Conservation (phyloP, 805 yeast species). For the Wickerhamomyces pijperi region DNA sequence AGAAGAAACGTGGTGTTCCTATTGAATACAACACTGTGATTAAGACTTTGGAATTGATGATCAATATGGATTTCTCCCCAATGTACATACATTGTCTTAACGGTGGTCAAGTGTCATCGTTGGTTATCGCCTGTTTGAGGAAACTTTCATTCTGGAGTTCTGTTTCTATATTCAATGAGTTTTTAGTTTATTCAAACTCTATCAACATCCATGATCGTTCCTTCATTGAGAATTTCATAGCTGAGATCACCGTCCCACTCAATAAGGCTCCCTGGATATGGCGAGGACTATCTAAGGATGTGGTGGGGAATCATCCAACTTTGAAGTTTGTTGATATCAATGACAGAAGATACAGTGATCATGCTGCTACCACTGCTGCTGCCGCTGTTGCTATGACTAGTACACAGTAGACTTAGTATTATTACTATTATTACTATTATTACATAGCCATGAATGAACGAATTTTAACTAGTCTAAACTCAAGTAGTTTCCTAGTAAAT, state of each 20-base stretch:
- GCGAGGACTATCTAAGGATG: slow-evolving; percentile 18
- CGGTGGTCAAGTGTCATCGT: slow-evolving; percentile 80
- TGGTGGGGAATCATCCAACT: slow-evolving; percentile 18
- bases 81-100: slow-evolving; percentile 78
- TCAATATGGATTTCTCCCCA: slow-evolving; percentile 53
- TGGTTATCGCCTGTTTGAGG: slow-evolving; percentile 78
- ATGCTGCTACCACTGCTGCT: too few species aligned
- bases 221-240: slow-evolving; percentile 73
- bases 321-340: slow-evolving; percentile 8
- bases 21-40: slow-evolving; percentile 54
- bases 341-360: slow-evolving; percentile 2
- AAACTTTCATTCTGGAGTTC: slow-evolving; percentile 82
- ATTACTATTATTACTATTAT: too few species aligned
- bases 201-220: slow-evolving; percentile 73
- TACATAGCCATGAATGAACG: too few species aligned
- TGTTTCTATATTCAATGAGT: slow-evolving; percentile 80
- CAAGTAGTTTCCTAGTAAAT: too few species aligned
- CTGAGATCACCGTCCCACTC: slow-evolving; percentile 46
- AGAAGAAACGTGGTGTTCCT: slow-evolving; percentile 78
- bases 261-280: slow-evolving; percentile 26
- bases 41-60: slow-evolving; percentile 47
- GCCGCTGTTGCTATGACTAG: too few species aligned
- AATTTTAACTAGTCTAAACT: too few species aligned
- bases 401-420: too few species aligned
- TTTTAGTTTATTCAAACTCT: slow-evolving; percentile 61